Conservation (phyloP, 148 eudicot genomes). For the Camellia sinensis region DNA sequence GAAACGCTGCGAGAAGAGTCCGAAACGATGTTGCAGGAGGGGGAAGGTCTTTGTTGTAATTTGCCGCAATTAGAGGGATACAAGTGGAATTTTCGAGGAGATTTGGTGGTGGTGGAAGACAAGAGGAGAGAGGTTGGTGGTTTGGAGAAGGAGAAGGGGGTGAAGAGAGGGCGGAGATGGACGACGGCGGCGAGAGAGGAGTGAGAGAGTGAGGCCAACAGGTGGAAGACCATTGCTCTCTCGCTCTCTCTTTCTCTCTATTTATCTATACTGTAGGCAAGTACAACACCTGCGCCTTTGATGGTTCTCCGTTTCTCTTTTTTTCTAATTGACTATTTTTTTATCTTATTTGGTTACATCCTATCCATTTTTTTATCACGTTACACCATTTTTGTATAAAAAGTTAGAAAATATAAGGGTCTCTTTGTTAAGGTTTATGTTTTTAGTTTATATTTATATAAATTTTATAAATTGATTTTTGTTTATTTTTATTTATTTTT, state of each 20-base stretch:
- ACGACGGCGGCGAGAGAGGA: constrained; percentile 20
- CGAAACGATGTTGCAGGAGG: constrained; percentile 24
- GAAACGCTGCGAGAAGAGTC: constrained; percentile 19
- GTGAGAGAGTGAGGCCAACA: constrained; percentile 27
- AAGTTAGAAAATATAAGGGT: too few species aligned
- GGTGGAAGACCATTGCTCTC: constrained; percentile 37
- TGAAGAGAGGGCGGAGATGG: constrained; percentile 14
- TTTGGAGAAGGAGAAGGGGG: constrained; percentile 23
- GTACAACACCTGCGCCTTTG: too few species aligned
- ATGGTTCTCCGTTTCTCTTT: too few species aligned
- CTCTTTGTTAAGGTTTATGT: too few species aligned
- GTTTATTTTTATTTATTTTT: too few species aligned
- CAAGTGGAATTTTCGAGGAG: constrained; percentile 17
- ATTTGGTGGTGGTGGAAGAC: constrained; percentile 12
- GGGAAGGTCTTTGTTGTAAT: constrained; percentile 12
- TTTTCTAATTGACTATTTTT: too few species aligned
- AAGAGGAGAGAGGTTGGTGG: constrained; percentile 20
- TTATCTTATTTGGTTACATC: too few species aligned
- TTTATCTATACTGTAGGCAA: background rate
- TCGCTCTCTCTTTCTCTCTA: background rate
- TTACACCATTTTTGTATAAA: too few species aligned
- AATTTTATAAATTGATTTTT: too few species aligned
- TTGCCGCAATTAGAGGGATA: constrained; percentile 11
- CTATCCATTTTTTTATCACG: too few species aligned
- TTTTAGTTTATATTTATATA: too few species aligned